phyloP scores from a whole-genome alignment of 345 rosid genomes.

The Lenwebbia sp. region DNA sequence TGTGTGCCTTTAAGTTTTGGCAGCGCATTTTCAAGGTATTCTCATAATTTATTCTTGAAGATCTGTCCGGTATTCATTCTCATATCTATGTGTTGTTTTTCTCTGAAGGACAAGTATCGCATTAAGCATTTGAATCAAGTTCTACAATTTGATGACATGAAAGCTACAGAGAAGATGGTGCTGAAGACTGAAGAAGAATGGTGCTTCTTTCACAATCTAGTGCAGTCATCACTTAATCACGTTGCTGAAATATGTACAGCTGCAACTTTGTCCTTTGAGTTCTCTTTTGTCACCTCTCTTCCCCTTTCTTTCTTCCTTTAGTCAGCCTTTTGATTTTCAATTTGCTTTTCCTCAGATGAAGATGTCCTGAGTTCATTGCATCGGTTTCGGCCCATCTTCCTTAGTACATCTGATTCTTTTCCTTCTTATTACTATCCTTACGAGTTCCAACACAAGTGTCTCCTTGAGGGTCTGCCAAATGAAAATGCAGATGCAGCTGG shows the following conservation, averaged over 20 bases:
- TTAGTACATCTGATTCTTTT: constrained; percentile 31
- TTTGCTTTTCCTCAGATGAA: constrained; percentile 50
- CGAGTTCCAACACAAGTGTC: constrained; percentile 62
- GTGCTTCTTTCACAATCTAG: constrained; percentile 75
- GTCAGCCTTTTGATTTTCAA: background rate
- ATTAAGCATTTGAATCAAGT: constrained; percentile 49
- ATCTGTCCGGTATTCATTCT: background rate
- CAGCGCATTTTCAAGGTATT: constrained; percentile 68
- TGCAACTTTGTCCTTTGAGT: background rate
- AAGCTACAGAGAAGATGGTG: constrained; percentile 16
- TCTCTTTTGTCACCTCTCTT: background rate
- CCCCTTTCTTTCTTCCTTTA: background rate
- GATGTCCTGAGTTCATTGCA: constrained; percentile 59
- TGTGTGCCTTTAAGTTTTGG: constrained; percentile 86
- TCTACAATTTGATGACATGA: constrained; percentile 21
- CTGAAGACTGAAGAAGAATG: constrained; percentile 76
- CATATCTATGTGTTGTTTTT: background rate
- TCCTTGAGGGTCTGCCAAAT: constrained; percentile 28
- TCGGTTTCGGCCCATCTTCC: constrained; percentile 65
- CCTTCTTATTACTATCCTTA: constrained; percentile 51
- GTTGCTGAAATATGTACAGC: constrained; percentile 69
- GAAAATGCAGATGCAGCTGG: constrained; percentile 19
- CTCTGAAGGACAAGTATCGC: constrained; percentile 64
- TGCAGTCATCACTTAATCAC: constrained; percentile 59
- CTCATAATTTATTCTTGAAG: background rate